phyloP scores from a whole-genome alignment of 352 stramenopile species.

The Phytopythium boreale region DNA sequence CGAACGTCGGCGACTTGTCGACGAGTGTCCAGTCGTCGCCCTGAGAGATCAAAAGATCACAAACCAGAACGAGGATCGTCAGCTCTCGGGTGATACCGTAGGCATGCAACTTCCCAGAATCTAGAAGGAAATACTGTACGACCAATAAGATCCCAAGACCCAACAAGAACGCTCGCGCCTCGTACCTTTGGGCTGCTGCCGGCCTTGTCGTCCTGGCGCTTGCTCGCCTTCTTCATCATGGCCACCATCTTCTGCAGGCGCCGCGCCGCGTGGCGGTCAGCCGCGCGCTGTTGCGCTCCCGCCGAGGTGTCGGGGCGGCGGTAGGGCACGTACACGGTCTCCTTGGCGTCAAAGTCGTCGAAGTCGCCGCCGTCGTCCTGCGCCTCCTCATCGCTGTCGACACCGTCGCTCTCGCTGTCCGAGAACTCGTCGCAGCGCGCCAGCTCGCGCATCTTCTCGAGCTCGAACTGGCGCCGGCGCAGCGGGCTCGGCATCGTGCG shows the following conservation, averaged over 20 bases:
- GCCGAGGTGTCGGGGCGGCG: conserved; percentile 22
- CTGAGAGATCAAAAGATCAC: conserved; percentile 11
- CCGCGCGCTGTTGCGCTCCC: conserved; percentile 16
- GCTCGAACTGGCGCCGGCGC: conserved; percentile 45
- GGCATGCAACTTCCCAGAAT: neutral
- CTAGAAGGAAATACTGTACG: conserved; percentile 3
- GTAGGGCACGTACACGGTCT: conserved; percentile 58
- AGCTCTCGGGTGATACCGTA: neutral
- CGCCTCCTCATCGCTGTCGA: conserved; percentile 49
- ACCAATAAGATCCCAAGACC: neutral
- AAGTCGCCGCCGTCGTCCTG: conserved; percentile 17
- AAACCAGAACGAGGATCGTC: neutral
- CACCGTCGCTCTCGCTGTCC: conserved; percentile 76
- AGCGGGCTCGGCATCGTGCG: conserved; percentile 41
- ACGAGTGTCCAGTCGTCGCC: conserved; percentile 74
- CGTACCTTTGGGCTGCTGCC: conserved; percentile 48
- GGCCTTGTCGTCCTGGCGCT: conserved; percentile 26
- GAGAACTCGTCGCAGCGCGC: conserved; percentile 79
- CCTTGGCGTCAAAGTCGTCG: conserved; percentile 32
- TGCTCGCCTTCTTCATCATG: conserved; percentile 17
- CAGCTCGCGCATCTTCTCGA: conserved; percentile 66
- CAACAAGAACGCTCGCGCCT: neutral
- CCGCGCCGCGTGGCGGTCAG: conserved; percentile 10
- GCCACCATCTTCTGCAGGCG: conserved; percentile 14
- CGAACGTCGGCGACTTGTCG: conserved; percentile 76